These are phyloP conservation scores for Scutellaria baicalensis DNA, from an alignment of 257 asterid genomes.

Conservation along the genomic window DNA sequence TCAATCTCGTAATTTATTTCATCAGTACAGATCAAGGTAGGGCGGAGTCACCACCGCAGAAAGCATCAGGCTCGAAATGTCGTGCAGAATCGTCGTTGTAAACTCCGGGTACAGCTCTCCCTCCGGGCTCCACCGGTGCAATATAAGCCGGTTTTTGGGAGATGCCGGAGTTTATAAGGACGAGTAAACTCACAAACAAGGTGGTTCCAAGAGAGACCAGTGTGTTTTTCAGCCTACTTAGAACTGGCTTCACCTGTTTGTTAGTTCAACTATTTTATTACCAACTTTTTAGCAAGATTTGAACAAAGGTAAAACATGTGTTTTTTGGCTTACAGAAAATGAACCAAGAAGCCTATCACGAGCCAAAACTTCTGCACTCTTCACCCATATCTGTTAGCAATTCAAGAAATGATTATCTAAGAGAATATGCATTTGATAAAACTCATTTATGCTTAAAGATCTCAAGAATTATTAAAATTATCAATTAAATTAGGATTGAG, in stretches of 20 bases:
- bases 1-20: not conserved
- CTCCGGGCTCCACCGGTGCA: conserved; percentile 36
- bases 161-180: conserved; percentile 36
- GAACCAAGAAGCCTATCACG: conserved; percentile 93
- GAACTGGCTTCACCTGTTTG: conserved; percentile 79
- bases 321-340: conserved; percentile 50
- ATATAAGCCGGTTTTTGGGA: conserved; percentile 17
- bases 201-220: conserved; percentile 68
- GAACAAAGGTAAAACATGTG: not conserved
- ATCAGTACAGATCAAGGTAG: not conserved
- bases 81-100: conserved; percentile 85
- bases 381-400: conserved; percentile 73
- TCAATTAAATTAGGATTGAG: no score
- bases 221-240: conserved; percentile 66
- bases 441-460: not conserved
- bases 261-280: no score
- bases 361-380: conserved; percentile 89
- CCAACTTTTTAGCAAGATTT: not conserved
- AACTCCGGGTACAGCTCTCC: conserved; percentile 66
- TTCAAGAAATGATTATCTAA: not conserved
- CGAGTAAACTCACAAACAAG: conserved; percentile 38
- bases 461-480: no score
- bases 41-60: conserved; percentile 70
- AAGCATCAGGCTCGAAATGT: conserved; percentile 78
- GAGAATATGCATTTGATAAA: not conserved